Evolutionary conservation across 2,329 filamentous ascomycete genomes (phyloP), one percentile per base, ranked within the genome.

Genomic region (Colletotrichum eleusines): DNA sequence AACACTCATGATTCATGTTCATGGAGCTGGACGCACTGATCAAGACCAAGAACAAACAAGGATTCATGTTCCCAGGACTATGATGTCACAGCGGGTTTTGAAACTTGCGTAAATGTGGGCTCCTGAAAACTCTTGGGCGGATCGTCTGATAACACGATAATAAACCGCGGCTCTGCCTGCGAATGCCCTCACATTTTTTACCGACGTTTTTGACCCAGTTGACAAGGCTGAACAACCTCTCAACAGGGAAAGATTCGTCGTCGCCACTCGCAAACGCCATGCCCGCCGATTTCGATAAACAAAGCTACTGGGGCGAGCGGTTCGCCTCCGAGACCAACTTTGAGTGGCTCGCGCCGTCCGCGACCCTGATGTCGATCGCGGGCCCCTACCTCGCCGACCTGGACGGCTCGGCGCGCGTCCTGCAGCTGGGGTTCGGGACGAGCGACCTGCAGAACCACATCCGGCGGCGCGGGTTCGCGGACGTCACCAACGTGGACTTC

Each of bases 401-500:
- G 18, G 54, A 48, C 26, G 44, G 69, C 2, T 74, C 76, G 35
- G 73, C 79, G 28, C 75, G 74, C 16, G 81, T 87, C 72, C 79
- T 87, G 7, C 83, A 87, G 53, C 73, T 87, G 2, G 85, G 85
- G 65, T 83, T 79, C 54, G 85, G 85, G 16, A 87, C 84, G 8
- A 87, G 84, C 76, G 84, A 86, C 71, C 75, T 87, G 38, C 84
- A 86, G 31, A 84, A 81, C 72, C 80, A 82, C 71, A 77, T 87
- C n/a, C 84, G 85, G 6, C 70, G 71, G 5, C 76, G 76, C 11
- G 84, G 84, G 1, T 84, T 84, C 71, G n/a, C 63, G 3, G 74
- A 83, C 73, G 77, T 87, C 23, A 84, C 83, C 8, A 87, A 87
- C 70, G 75, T 85, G 69, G 85, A 87, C 76, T 87, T 84, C 72